Evolutionary conservation across 306 rosid genomes (phyloP), one percentile per base, ranked within the genome.

Genomic region (Lathyrus oleraceus): DNA sequence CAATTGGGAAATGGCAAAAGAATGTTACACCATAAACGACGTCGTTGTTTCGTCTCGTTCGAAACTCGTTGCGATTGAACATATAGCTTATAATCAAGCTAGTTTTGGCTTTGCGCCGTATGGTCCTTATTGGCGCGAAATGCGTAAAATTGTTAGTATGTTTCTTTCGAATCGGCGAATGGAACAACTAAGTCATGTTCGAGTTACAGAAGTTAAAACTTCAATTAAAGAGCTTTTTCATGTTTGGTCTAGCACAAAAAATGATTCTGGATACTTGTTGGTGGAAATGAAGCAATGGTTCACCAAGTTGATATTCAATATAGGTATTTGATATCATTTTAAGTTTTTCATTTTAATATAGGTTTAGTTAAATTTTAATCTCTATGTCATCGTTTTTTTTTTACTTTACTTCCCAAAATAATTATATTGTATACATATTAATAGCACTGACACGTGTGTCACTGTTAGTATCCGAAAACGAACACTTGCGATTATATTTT

Each of bases 81-180:
- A 71, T 20, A 25, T 81, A n/a, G 57, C 71, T 0, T 78, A 81
- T 42, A 63, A 73, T 21, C 25, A 25, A 23, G 80, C 80, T 38
- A 40, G 58, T 4, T 58, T 81, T 30, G 77, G 71, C 0, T 38
- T 73, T 10, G 70, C 80, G 5, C 80, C 85, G 5, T 69, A 81
- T 32, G 82, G 85, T 23, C 10, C 80, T 1, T 81, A 56, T n/a
- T 81, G 85, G 85, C 82, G 77, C 10, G 42, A 81, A n/a, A 5
- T 69, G 40, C 79, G 82, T 1, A 77, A 78, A 35, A 74, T 82
- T 10, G 49, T 25, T 7, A 57, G 58, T 3, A 0, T 35, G 39
- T 63, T 81, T 1, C 74, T 81, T 10, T 73, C 80, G 0, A 63
- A 35, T 40, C 80, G 48, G 15, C 19, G 56, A 16, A 23, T 70